Evolutionary conservation across 2,329 filamentous ascomycete species (phyloP).

Genomic region (Anthostomella pinea): DNA sequence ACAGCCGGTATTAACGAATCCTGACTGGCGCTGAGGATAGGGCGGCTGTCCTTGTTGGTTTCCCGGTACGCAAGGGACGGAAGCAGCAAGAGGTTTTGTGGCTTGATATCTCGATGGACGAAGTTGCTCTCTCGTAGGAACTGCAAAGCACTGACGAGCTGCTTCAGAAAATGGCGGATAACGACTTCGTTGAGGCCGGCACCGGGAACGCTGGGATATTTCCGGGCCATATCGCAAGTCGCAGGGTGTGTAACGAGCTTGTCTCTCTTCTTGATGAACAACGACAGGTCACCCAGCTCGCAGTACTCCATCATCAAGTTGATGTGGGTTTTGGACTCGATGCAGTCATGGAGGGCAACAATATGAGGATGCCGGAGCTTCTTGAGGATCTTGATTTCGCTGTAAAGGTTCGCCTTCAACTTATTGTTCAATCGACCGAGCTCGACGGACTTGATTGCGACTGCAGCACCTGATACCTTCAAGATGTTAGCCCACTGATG

Average conservation of each 20-base stretch:
- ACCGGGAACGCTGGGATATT: constrained; percentile 80
- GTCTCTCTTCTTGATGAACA: constrained; percentile 94
- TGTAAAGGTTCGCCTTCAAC: constrained; percentile 91
- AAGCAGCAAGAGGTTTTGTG: constrained; percentile 89
- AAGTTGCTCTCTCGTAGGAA: constrained; percentile 84
- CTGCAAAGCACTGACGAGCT: constrained; percentile 85
- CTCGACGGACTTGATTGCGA: constrained; percentile 96
- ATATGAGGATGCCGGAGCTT: constrained; percentile 94
- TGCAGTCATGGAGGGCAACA: constrained; percentile 90
- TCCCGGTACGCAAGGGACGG: constrained; percentile 72
- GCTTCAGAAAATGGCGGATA: constrained; percentile 92
- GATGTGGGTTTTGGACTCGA: constrained; percentile 83
- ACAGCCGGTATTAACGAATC: constrained; percentile 78
- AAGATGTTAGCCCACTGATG: constrained; percentile 18
- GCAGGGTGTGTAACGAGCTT: constrained; percentile 75
- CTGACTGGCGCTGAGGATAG: constrained; percentile 73
- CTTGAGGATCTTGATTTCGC: constrained; percentile 94
- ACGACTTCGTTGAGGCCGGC: constrained; percentile 97
- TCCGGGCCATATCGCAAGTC: constrained; percentile 85
- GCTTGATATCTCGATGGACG: constrained; percentile 96
- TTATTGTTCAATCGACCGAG: constrained; percentile 89
- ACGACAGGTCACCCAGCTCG: constrained; percentile 87
- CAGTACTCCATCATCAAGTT: constrained; percentile 99
- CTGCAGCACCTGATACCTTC: constrained; percentile 74
- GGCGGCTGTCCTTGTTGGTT: constrained; percentile 58